phyloP scores from a whole-genome alignment of 352 stramenopile genomes.

The Pythium guiyangense region DNA sequence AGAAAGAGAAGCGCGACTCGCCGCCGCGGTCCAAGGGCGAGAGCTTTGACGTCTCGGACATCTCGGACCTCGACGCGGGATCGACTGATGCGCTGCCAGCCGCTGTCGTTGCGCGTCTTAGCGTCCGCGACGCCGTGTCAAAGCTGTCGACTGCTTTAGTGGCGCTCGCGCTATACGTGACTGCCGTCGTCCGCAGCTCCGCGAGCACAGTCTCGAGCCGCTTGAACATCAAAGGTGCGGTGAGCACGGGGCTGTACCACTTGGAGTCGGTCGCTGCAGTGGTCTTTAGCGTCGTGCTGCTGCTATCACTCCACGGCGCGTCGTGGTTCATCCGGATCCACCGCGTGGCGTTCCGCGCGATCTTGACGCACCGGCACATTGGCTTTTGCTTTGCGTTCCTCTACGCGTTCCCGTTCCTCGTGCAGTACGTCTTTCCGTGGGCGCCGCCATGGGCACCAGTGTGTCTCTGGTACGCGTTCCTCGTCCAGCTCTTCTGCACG shows the following conservation, averaged over 20 bases:
- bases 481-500: slow-evolving; percentile 86
- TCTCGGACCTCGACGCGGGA: slow-evolving; percentile 13
- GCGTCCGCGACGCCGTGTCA: background rate
- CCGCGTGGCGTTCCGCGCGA: slow-evolving; percentile 73
- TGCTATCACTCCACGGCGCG: slow-evolving; percentile 61
- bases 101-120: background rate
- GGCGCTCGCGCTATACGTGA: background rate
- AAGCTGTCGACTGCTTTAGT: background rate
- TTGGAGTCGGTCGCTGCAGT: slow-evolving; percentile 63
- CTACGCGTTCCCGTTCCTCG: slow-evolving; percentile 83
- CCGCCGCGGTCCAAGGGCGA: slow-evolving; percentile 32
- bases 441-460: slow-evolving; percentile 84
- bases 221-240: slow-evolving; percentile 41
- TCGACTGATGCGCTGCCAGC: slow-evolving; percentile 1
- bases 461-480: slow-evolving; percentile 89
- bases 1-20: slow-evolving; percentile 61
- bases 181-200: background rate
- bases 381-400: slow-evolving; percentile 86
- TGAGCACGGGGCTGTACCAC: slow-evolving; percentile 39
- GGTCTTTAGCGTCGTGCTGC: slow-evolving; percentile 58
- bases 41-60: slow-evolving; percentile 23
- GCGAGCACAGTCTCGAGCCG: slow-evolving; percentile 8
- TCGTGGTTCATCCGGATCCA: slow-evolving; percentile 82
- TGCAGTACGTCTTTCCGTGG: slow-evolving; percentile 87
- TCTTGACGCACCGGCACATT: slow-evolving; percentile 82